Evolutionary conservation across 345 rosid genomes (phyloP), one percentile per base, ranked within the genome.

Genomic region (Camelina neglecta): DNA sequence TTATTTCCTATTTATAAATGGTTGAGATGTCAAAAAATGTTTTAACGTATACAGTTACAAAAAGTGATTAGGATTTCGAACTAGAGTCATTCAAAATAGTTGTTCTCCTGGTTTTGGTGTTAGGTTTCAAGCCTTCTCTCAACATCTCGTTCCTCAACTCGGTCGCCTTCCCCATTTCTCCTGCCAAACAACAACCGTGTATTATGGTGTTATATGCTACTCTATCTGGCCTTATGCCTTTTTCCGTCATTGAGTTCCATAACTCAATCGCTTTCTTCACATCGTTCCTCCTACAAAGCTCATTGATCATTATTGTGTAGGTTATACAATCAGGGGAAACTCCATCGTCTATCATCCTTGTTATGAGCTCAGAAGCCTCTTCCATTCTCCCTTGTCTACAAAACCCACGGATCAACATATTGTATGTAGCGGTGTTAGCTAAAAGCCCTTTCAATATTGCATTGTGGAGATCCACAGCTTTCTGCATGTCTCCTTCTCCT

Each of bases 261-360:
- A 89, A 73, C 74, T 73, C 68, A 13, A 88, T 58, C 5, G 98
- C 95, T 78, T 85, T 86, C 45, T 70, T 74, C 78, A 94, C 79
- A 73, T 81, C 59, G 8, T 87, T 87, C 73, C 79, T 80, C 79
- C 75, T 80, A 67, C 95, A 89, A 10, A 81, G 81, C 84, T 94
- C 90, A 51, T 83, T 78, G 45, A 94, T 89, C 76, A 94, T 75
- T 6, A 96, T 94, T 24, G 98, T 87, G 71, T 92, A 92, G 3
- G 97, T 89, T 65, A 94, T 81, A 76, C 96, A 89, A 79, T 94
- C 97, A 4, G 97, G 98, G 21, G 77, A 80, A 72, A 89, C 73
- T 49, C 87, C 90, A 35, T 69, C 77, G 23, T 64, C 83, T 21
- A 75, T 54, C 98, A 94, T 94, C 74, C 80, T 86, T 38, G 39